Percentiles rank a stretch among this genome's conserved stretches.
These are phyloP conservation scores for Cladosporium sp. DNA, from an alignment of 2,329 filamentous ascomycete species.

Conservation along the genomic window DNA sequence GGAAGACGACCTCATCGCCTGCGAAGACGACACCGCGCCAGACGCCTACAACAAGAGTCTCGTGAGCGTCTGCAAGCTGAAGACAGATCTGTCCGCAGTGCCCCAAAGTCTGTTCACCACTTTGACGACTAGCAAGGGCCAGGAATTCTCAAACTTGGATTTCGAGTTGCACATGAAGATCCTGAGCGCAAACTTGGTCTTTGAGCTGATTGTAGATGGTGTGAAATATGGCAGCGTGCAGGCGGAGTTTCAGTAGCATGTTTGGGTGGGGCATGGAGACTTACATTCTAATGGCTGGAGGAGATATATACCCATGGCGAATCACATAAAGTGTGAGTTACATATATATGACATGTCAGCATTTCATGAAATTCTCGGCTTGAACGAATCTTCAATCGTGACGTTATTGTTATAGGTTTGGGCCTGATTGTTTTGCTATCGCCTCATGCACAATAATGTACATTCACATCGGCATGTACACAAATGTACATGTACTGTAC, in stretches of 20 bases:
- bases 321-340: neutral
- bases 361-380: neutral
- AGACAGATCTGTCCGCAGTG: conserved; percentile 75
- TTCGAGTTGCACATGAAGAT: conserved; percentile 83
- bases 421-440: too few relatives aligned
- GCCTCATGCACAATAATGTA: too few relatives aligned
- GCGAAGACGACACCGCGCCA: conserved; percentile 67
- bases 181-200: conserved; percentile 72
- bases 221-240: conserved; percentile 75
- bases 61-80: conserved; percentile 72
- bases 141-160: conserved; percentile 80
- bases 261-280: neutral
- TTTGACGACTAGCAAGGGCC: conserved; percentile 73
- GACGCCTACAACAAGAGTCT: conserved; percentile 52
- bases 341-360: neutral
- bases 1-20: conserved; percentile 77
- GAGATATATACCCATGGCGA: neutral
- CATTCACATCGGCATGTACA: too few relatives aligned
- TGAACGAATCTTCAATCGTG: neutral
- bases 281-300: neutral
- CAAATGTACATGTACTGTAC: too few relatives aligned
- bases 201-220: conserved; percentile 77
- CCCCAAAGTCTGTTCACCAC: conserved; percentile 72
- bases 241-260: conserved; percentile 61
- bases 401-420: neutral